phyloP scores from a whole-genome alignment of 257 asterid species.

The Nicotiana tabacum region DNA sequence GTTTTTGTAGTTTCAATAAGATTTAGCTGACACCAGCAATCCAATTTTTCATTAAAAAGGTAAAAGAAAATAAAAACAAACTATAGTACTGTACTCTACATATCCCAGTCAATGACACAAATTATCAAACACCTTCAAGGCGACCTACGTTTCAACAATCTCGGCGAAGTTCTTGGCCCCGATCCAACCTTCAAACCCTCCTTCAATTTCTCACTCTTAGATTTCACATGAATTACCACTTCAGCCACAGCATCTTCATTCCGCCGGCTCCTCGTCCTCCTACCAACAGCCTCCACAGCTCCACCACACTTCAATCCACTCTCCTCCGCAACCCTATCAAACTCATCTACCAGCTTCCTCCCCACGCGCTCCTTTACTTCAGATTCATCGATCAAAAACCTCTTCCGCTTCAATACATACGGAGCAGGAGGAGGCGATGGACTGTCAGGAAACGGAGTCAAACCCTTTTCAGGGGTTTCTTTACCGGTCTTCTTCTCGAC shows the following conservation, averaged over 20 bases:
- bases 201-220: constrained; percentile 18
- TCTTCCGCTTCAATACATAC: constrained; percentile 55
- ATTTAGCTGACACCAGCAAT: not conserved
- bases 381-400: constrained; percentile 47
- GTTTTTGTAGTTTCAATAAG: not conserved
- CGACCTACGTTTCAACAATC: constrained; percentile 31
- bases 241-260: not conserved
- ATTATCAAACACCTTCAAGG: constrained; percentile 22
- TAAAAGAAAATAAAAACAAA: not conserved
- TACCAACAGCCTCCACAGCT: not conserved
- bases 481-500: constrained; percentile 15
- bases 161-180: constrained; percentile 47
- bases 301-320: not conserved
- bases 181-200: constrained; percentile 17
- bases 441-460: not conserved
- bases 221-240: constrained; percentile 8
- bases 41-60: not conserved
- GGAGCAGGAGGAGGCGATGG: constrained; percentile 80
- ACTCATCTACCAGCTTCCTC: constrained; percentile 73
- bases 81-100: not conserved
- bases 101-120: not conserved
- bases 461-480: constrained; percentile 5
- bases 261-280: constrained; percentile 27
- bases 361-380: constrained; percentile 29
- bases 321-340: constrained; percentile 68